phyloP scores from a whole-genome alignment of 75 land plant genomes.

The Cryptomeria japonica region DNA sequence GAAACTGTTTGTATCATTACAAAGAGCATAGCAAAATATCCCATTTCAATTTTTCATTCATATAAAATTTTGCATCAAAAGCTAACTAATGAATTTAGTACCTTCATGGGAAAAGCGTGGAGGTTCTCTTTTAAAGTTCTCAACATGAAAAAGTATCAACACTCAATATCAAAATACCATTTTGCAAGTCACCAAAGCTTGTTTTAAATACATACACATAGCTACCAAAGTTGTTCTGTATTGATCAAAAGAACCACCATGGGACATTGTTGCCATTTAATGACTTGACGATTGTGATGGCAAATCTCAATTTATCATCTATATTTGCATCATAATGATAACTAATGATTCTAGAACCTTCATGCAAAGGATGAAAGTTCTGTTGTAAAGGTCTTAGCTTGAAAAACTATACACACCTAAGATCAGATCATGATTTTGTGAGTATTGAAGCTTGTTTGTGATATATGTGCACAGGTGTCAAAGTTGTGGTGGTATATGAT shows the following conservation, averaged over 20 bases:
- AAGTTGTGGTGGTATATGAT: conserved; percentile 94
- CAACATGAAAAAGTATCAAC: background rate
- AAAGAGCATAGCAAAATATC: no score
- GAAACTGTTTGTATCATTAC: no score
- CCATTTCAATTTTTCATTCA: background rate
- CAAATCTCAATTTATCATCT: background rate
- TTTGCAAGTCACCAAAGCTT: background rate
- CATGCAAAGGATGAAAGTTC: background rate
- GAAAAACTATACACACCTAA: background rate
- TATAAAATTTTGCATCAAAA: background rate
- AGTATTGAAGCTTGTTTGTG: background rate
- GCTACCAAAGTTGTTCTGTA: conserved; percentile 77
- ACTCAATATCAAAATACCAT: background rate
- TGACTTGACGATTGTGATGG: background rate
- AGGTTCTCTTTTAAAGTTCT: background rate
- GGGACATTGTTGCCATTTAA: background rate
- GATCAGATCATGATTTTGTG: background rate
- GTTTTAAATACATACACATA: conserved; percentile 20
- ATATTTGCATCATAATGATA: background rate
- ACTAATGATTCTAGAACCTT: background rate
- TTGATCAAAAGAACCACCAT: background rate
- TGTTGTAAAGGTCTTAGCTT: background rate
- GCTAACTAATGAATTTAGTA: background rate
- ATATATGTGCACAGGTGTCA: conserved; percentile 60
- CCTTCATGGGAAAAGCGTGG: background rate